phyloP scores from a whole-genome alignment of 2,329 filamentous ascomycete genomes.

The Ceratocystis destructans region DNA sequence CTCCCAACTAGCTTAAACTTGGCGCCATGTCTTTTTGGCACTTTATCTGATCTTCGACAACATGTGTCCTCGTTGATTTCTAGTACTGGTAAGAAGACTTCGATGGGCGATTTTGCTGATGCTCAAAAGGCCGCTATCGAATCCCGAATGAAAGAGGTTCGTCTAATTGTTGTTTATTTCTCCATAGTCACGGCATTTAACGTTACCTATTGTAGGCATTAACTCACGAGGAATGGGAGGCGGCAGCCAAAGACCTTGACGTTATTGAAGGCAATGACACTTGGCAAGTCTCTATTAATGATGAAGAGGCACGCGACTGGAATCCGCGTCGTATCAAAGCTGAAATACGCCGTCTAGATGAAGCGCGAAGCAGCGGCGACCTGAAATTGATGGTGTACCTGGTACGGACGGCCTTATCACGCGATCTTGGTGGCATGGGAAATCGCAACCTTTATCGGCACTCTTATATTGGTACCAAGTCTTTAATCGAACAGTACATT shows the following conservation, averaged over 20 bases:
- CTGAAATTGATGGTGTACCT: conserved; percentile 65
- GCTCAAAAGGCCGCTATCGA: background rate
- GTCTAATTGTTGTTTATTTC: background rate
- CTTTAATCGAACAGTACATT: conserved; percentile 75
- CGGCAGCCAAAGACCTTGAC: conserved; percentile 64
- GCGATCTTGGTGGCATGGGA: conserved; percentile 76
- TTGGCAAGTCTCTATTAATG: conserved; percentile 50
- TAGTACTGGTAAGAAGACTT: no score
- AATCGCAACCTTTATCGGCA: conserved; percentile 70
- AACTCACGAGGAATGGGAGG: conserved; percentile 57
- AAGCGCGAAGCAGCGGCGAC: conserved; percentile 58
- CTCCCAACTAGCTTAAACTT: background rate
- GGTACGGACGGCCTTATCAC: conserved; percentile 64
- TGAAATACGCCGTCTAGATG: conserved; percentile 59
- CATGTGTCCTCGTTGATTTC: background rate
- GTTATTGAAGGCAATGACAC: conserved; percentile 61
- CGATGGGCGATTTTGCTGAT: background rate
- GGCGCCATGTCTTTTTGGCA: background rate
- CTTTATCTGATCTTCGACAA: background rate
- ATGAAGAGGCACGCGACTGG: conserved; percentile 44
- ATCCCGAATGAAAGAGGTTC: conserved; percentile 13
- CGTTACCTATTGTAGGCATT: conserved; percentile 39
- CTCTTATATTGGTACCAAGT: conserved; percentile 74
- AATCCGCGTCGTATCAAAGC: conserved; percentile 54
- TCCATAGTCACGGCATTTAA: background rate